phyloP scores from a whole-genome alignment of 306 rosid species.

The Casuarina glauca region DNA sequence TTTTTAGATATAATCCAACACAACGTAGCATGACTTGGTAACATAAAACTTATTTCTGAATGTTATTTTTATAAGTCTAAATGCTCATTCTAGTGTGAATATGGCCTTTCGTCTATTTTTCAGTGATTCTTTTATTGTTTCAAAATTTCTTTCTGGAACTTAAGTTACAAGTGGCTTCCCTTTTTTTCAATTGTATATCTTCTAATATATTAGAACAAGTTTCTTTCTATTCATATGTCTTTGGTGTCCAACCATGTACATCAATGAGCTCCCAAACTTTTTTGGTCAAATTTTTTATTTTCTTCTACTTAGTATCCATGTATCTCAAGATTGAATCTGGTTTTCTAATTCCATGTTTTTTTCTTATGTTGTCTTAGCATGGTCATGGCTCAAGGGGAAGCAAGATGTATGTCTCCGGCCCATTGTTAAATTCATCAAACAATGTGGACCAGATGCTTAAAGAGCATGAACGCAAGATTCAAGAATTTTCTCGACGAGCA shows the following conservation, averaged over 20 bases:
- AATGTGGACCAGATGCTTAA: slow-evolving; percentile 73
- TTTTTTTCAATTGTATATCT: too few species aligned
- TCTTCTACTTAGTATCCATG: not conserved
- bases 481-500: slow-evolving; percentile 66
- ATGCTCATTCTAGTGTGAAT: slow-evolving; percentile 2
- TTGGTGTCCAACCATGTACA: too few species aligned
- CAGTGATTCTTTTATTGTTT: too few species aligned
- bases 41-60: not conserved
- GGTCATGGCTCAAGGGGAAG: slow-evolving; percentile 44
- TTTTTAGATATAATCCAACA: not conserved
- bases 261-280: not conserved
- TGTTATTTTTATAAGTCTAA: not conserved
- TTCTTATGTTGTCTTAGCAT: slow-evolving; percentile 45
- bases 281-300: not conserved
- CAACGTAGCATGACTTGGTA: not conserved
- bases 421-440: slow-evolving; percentile 67
- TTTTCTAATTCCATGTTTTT: slow-evolving; percentile 2
- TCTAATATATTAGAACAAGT: not conserved
- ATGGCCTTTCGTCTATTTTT: not conserved
- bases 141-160: slow-evolving; percentile 1
- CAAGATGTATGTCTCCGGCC: slow-evolving; percentile 78
- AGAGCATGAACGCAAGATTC: slow-evolving; percentile 74
- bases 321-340: not conserved
- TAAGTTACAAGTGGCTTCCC: too few species aligned
- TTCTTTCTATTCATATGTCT: too few species aligned